Evolutionary conservation across 768 basidiomycete species (phyloP).

Genomic region (Suillus subluteus): DNA sequence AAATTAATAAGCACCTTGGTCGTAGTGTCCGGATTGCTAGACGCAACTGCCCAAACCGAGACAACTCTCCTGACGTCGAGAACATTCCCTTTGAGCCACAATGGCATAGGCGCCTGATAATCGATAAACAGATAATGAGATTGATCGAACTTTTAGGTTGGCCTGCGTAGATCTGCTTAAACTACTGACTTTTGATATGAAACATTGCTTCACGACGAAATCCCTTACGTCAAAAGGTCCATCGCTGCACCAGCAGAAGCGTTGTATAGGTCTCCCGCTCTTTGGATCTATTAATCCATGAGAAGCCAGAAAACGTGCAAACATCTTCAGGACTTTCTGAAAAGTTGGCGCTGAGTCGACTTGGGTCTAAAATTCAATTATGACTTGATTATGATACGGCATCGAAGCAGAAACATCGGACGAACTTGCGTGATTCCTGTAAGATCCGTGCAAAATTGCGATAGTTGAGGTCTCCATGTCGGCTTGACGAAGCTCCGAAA

Average conservation of each 20-base stretch:
- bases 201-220: conserved; percentile 88
- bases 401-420: conserved; percentile 19
- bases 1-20: conserved; percentile 21
- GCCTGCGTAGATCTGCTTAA: conserved; percentile 14
- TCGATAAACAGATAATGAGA: conserved; percentile 4
- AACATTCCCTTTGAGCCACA: conserved; percentile 74
- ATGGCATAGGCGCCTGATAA: conserved; percentile 64
- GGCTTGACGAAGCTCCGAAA: conserved; percentile 90
- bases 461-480: conserved; percentile 81
- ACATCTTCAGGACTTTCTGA: conserved; percentile 61
- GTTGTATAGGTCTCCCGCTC: conserved; percentile 58
- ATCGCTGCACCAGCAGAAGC: conserved; percentile 84
- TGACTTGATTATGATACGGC: conserved; percentile 15
- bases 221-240: conserved; percentile 84
- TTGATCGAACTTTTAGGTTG: neutral
- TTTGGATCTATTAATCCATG: conserved; percentile 69
- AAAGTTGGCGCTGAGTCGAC: conserved; percentile 83
- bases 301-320: conserved; percentile 69
- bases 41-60: conserved; percentile 40
- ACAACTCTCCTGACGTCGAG: conserved; percentile 74
- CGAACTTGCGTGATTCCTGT: conserved; percentile 94
- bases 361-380: conserved; percentile 57
- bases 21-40: conserved; percentile 16
- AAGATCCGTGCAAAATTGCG: conserved; percentile 81
- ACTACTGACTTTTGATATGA: conserved; percentile 72